A percentile compares a stretch with the other conserved stretches of the same genome.
phyloP scores from a whole-genome alignment of 1,284 basidiomycete genomes.

The Ganoderma sp. region DNA sequence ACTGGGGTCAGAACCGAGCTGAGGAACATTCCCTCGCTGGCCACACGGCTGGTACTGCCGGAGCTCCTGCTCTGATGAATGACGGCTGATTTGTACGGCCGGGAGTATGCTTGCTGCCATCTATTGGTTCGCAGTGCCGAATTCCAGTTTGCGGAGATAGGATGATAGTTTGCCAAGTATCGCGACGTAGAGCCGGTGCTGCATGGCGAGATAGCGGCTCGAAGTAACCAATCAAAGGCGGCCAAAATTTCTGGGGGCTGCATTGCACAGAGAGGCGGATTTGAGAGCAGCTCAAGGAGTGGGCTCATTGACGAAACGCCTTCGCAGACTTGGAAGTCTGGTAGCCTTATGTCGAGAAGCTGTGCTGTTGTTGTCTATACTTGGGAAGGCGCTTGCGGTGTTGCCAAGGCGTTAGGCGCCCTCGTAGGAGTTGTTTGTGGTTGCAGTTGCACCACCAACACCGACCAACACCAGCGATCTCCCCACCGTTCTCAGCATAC shows the following conservation, averaged over 20 bases:
- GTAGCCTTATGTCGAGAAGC: slow-evolving; percentile 6
- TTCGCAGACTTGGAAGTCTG: background rate
- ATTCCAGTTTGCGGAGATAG: background rate
- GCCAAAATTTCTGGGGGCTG: background rate
- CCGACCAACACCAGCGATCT: background rate
- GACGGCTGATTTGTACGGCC: background rate
- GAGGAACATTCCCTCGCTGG: background rate
- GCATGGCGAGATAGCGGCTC: background rate
- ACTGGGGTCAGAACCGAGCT: background rate
- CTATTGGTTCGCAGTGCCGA: background rate
- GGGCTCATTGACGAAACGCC: background rate
- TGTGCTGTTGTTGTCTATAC: slow-evolving; percentile 2
- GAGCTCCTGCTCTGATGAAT: background rate
- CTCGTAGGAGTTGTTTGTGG: background rate
- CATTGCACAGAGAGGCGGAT: background rate
- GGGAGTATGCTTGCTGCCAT: background rate
- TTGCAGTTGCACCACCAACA: background rate
- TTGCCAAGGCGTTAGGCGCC: background rate
- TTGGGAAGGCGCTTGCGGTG: background rate
- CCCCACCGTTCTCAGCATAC: background rate
- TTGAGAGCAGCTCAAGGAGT: background rate
- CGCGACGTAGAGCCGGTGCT: background rate
- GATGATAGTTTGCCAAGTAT: background rate
- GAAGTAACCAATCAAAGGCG: background rate
- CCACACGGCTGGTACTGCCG: background rate